Base-by-base conservation (phyloP, 371 early-diverging fungal genomes). In the Apophysomyces sp. region DNA sequence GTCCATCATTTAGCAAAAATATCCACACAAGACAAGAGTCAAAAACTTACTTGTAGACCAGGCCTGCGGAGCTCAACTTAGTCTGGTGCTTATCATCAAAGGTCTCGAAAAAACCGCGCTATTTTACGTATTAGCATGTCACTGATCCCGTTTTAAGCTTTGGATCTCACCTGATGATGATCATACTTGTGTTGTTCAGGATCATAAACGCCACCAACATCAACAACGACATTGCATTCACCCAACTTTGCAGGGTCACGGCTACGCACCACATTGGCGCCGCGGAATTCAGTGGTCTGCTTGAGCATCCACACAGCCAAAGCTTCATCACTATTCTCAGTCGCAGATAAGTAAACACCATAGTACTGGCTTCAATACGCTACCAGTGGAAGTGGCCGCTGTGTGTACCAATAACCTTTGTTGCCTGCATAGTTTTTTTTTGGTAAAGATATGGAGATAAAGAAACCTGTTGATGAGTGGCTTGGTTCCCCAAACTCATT, bases 121-220 rank as follows among this genome's bases (percentile, higher is more conserved):
- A 61, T 13, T 26, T 44, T 21, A 34, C 41, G 6, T 41, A n/a
- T 41, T 11, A n/a, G 28, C 28, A 31, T 31, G 30, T 31, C 15
- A 4, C 27, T 36, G 21, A 53, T 18, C 24, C 8, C 31, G 4
- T 26, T n/a, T n/a, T n/a, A n/a, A n/a, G n/a, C n/a, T 31, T 27
- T 49, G 12, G 16, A 15, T 40, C 52, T 58, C 65, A 81, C 82
- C 76, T 98, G 98, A 72, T 99, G 99, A 69, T 99, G 99, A 71
- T 99, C 99, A 72, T 89, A 99, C 51, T 94, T 84, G 57, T 86
- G 76, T 28, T 70, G 76, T 30, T 73, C 76, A 44, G 92, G 94
- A 76, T 93, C 92, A 76, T 96, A 99, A 21, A 89, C 93, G 52
- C 94, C 96, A 44, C 99, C 99, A 4, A 99, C 99, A 73, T 99